phyloP scores from a whole-genome alignment of 2,329 filamentous ascomycete genomes.

The Fusarium nygamai region DNA sequence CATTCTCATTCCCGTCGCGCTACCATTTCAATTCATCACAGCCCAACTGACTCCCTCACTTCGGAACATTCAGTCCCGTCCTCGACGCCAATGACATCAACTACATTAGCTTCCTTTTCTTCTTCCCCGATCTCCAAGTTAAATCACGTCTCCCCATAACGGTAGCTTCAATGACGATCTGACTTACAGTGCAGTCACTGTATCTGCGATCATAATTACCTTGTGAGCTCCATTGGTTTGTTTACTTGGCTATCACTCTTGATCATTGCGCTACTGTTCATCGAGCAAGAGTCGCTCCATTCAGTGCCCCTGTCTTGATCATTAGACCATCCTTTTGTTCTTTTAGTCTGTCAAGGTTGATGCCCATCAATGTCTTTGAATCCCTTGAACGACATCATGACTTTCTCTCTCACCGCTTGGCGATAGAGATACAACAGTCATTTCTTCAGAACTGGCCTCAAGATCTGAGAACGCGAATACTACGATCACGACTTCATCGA shows the following conservation, averaged over 20 bases:
- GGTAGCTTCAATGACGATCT: conserved; percentile 24
- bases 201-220: background rate
- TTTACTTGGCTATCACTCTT: conserved; percentile 9
- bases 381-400: conserved; percentile 31
- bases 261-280: background rate
- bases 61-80: conserved; percentile 14
- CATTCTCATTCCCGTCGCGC: conserved; percentile 19
- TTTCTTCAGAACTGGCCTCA: background rate
- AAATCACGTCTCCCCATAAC: background rate
- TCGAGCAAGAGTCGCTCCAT: conserved; percentile 7
- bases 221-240: conserved; percentile 1
- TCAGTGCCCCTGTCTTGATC: conserved; percentile 15
- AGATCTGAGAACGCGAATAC: background rate
- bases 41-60: conserved; percentile 9
- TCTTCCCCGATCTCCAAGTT: conserved; percentile 13
- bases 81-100: conserved; percentile 37
- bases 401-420: conserved; percentile 5
- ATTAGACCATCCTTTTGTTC: conserved; percentile 16
- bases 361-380: background rate
- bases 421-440: background rate
- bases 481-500: background rate
- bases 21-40: conserved; percentile 8
- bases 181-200: background rate
- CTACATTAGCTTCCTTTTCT: background rate
- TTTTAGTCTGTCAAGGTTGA: conserved; percentile 1